Conservation (phyloP, 73 alveolate species). For the Paramecium biaurelia region DNA sequence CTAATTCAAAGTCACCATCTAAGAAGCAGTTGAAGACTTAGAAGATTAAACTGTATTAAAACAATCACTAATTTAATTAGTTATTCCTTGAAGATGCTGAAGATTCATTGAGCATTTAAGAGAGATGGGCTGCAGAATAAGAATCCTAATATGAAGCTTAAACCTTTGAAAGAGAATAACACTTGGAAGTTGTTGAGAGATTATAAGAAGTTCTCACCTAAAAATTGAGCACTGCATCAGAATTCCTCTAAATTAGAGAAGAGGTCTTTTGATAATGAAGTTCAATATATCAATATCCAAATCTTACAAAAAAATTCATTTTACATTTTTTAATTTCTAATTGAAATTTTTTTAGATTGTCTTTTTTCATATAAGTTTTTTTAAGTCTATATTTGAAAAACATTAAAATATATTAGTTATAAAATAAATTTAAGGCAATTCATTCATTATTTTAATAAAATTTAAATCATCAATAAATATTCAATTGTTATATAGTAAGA, state of each 20-base stretch:
- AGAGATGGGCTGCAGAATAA: slow-evolving; percentile 57
- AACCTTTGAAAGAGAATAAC: slow-evolving; percentile 32
- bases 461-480: no score
- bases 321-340: neutral
- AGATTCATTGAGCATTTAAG: slow-evolving; percentile 43
- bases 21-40: slow-evolving; percentile 53
- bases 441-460: no score
- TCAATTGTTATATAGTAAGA: no score
- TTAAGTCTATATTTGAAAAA: neutral
- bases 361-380: neutral
- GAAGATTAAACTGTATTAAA: slow-evolving; percentile 46
- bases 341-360: neutral
- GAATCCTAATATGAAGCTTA: slow-evolving; percentile 49
- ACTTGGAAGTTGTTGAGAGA: slow-evolving; percentile 44
- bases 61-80: neutral
- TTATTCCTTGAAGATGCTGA: slow-evolving; percentile 64
- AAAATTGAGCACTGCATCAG: slow-evolving; percentile 21
- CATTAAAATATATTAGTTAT: no score
- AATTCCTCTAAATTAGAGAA: slow-evolving; percentile 43
- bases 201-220: slow-evolving; percentile 22
- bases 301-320: neutral
- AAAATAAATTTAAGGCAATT: no score
- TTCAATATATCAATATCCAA: neutral
- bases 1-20: slow-evolving; percentile 46
- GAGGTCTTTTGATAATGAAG: slow-evolving; percentile 42